Percentiles rank a stretch among this genome's conserved stretches.
These are phyloP conservation scores for Singerocomus inundabilis DNA, from an alignment of 1,284 basidiomycete species.

Conservation along the genomic window DNA sequence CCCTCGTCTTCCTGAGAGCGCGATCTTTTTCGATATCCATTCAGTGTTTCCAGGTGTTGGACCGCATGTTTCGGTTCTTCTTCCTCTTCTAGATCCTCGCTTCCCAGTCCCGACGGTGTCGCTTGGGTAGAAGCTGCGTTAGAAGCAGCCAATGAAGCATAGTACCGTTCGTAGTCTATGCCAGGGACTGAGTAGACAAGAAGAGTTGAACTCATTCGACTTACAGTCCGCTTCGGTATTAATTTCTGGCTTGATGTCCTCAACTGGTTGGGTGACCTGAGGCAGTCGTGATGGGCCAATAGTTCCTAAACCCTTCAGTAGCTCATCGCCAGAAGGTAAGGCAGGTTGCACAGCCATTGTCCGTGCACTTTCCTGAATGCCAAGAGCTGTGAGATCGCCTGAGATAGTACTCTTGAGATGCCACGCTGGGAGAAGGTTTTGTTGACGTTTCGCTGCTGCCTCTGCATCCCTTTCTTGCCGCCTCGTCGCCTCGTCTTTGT, in stretches of 20 bases:
- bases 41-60: conserved; percentile 64
- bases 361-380: conserved; percentile 64
- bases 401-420: conserved; percentile 93
- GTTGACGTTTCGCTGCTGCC: conserved; percentile 76
- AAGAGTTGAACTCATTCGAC: conserved; percentile 24
- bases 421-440: conserved; percentile 93
- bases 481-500: conserved; percentile 73
- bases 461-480: conserved; percentile 66
- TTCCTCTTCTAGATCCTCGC: conserved; percentile 58
- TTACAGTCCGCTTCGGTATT: conserved; percentile 63
- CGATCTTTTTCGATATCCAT: conserved; percentile 68
- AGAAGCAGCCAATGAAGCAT: conserved; percentile 69
- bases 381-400: conserved; percentile 85
- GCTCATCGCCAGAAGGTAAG: conserved; percentile 61
- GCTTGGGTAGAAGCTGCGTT: conserved; percentile 53
- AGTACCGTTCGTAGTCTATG: conserved; percentile 75
- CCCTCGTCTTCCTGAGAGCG: conserved; percentile 62
- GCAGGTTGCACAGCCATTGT: conserved; percentile 37
- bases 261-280: conserved; percentile 29
- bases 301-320: conserved; percentile 62
- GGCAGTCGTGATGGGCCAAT: conserved; percentile 40
- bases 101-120: conserved; percentile 53
- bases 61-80: conserved; percentile 66
- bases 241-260: conserved; percentile 55
- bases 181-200: conserved; percentile 1